Conservation (phyloP, 2,329 filamentous ascomycete genomes). For the Monilinia aucupariae region DNA sequence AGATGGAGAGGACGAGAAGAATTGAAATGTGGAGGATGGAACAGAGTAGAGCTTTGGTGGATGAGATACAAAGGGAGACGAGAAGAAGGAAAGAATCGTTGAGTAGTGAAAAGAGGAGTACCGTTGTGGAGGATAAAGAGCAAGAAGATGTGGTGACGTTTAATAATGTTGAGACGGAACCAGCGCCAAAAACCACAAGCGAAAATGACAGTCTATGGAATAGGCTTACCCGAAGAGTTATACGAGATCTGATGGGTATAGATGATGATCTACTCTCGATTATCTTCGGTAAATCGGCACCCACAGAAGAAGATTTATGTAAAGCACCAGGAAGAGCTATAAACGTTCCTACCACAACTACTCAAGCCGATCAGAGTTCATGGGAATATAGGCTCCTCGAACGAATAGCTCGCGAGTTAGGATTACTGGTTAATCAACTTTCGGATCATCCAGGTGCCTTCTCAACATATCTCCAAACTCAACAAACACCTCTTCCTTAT, state of each 20-base stretch:
- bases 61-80: constrained; percentile 86
- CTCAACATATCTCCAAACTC: constrained; percentile 66
- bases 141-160: constrained; percentile 34
- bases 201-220: constrained; percentile 69
- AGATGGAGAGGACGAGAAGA: constrained; percentile 70
- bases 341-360: constrained; percentile 14
- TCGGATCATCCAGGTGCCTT: constrained; percentile 87
- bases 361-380: constrained; percentile 38
- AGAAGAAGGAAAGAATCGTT: constrained; percentile 60
- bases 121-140: constrained; percentile 27
- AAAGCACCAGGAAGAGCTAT: constrained; percentile 26
- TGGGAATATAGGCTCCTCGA: constrained; percentile 80
- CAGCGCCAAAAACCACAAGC: constrained; percentile 36
- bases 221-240: constrained; percentile 76
- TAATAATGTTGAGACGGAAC: constrained; percentile 27
- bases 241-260: constrained; percentile 84
- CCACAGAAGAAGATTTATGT: constrained; percentile 40
- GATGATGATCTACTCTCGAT: constrained; percentile 80
- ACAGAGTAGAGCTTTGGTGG: constrained; percentile 76
- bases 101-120: constrained; percentile 41
- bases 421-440: constrained; percentile 74
- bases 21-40: constrained; percentile 92
- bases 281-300: constrained; percentile 76
- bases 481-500: constrained; percentile 64
- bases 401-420: constrained; percentile 80